Conservation (phyloP, 2,329 filamentous ascomycete species). For the Fusarium pseudograminearum region DNA sequence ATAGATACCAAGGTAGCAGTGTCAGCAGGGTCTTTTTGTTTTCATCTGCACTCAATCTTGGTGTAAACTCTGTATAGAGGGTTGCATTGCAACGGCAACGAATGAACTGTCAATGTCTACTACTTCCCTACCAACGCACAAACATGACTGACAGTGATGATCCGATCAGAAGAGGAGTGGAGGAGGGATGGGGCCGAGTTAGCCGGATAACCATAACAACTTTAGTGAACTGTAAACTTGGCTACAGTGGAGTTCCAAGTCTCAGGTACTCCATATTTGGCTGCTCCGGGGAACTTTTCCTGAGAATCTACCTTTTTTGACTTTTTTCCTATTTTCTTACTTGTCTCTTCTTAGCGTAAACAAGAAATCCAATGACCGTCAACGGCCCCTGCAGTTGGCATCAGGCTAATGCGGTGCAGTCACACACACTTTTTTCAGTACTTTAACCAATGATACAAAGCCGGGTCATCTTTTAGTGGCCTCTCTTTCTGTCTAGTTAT, state of each 20-base stretch:
- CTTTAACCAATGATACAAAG: background rate
- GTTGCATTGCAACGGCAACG: background rate
- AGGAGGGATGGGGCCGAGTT: constrained; percentile 22
- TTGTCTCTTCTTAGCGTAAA: background rate
- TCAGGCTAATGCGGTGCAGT: constrained; percentile 28
- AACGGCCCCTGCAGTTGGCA: constrained; percentile 36
- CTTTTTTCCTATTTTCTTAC: background rate
- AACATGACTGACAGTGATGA: background rate
- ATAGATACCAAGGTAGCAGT: background rate
- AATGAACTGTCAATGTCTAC: background rate
- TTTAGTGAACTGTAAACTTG: constrained; percentile 1
- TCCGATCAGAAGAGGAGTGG: constrained; percentile 4
- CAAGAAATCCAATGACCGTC: constrained; percentile 9
- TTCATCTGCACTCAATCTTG: background rate
- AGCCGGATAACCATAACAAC: constrained; percentile 7
- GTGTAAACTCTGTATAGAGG: background rate
- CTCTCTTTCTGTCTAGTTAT: background rate
- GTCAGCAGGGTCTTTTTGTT: background rate
- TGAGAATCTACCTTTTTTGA: background rate
- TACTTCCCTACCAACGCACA: background rate
- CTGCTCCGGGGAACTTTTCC: background rate
- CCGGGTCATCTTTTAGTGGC: constrained; percentile 8
- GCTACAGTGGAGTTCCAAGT: constrained; percentile 1
- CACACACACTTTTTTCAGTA: background rate
- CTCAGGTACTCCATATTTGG: background rate